Evolutionary conservation across 352 stramenopile genomes (phyloP), one percentile per base, ranked within the genome.

Genomic region (Pythium apleroticum): DNA sequence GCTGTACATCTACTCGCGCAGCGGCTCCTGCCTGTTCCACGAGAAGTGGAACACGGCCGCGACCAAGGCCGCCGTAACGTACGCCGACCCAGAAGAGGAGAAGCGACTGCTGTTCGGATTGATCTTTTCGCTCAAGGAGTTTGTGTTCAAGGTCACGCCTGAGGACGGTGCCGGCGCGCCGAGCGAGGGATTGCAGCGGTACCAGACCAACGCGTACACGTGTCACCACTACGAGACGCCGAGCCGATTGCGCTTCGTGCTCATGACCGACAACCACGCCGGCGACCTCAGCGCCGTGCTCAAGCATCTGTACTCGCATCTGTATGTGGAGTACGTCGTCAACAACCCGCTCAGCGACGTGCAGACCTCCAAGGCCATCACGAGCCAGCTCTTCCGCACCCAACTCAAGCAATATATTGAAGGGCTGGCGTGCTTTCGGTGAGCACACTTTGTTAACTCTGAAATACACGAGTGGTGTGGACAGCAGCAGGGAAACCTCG

Each of bases 111-210:
- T 97, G 31, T 97, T 97, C 56, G 90, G 91, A 0, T 81, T 98
- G 64, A 79, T 97, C 48, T 97, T 97, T 76, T 97, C 89, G 57
- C 77, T 97, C 56, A 97, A 97, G 67, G 88, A 95, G 66, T 93
- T 95, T 41, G 82, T 93, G 17, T 76, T 78, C 64, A 95, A 93
- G 68, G 78, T 93, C 39, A 78, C 84, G 46, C 86, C 84, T n/a
- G 52, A 62, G 25, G 63, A 50, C 17, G 50, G 63, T 3, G 33
- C 66, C 19, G 57, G 39, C 30, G 46, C 62, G 22, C 65, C 65
- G 41, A 75, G 60, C 63, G 79, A 93, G 31, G 78, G 81, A 0
- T 73, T 96, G 61, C 84, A 96, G 58, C 74, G 86, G 24, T 95
- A 87, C 65, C 89, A 96, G 66, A 97, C 91, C 8, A 87, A 91